Percentiles rank a stretch among this genome's conserved stretches.
Evolutionary conservation across 352 stramenopile genomes (phyloP).

Genomic region (Globisporangium irregulare): DNA sequence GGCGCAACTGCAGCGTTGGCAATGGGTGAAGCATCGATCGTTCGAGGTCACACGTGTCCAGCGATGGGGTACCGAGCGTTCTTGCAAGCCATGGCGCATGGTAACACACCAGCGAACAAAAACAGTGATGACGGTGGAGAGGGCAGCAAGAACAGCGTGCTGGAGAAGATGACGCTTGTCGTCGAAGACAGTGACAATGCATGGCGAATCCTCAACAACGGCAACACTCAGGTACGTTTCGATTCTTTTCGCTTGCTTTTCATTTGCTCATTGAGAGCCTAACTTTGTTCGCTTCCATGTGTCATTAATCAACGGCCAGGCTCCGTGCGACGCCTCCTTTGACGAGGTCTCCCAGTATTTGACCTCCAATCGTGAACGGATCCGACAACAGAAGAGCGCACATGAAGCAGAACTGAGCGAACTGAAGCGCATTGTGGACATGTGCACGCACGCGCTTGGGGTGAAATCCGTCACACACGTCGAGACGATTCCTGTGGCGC

Average conservation of each 20-base stretch:
- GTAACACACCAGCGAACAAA: constrained; percentile 12
- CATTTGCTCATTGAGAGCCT: neutral
- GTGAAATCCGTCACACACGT: constrained; percentile 30
- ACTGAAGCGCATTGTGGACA: constrained; percentile 31
- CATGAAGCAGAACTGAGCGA: constrained; percentile 31
- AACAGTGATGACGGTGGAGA: neutral
- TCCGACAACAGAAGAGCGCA: constrained; percentile 24
- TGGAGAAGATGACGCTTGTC: constrained; percentile 38
- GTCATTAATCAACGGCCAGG: neutral
- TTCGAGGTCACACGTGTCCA: constrained; percentile 45
- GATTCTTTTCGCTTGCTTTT: neutral
- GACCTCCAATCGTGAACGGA: constrained; percentile 20
- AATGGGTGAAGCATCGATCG: constrained; percentile 31
- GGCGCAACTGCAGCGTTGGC: constrained; percentile 29
- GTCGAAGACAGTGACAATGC: constrained; percentile 40
- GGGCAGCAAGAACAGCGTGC: constrained; percentile 17
- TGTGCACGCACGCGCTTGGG: constrained; percentile 34
- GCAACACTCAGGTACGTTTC: constrained; percentile 28
- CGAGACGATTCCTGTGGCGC: constrained; percentile 30
- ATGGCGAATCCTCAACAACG: constrained; percentile 44
- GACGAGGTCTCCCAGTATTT: constrained; percentile 27
- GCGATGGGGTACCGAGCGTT: constrained; percentile 51
- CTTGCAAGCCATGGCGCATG: constrained; percentile 33
- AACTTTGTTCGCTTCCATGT: neutral
- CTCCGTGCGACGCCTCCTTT: constrained; percentile 27